These are phyloP conservation scores for Agarophyton chilense DNA, from an alignment of 23 red algal genomes.

Conservation along the genomic window DNA sequence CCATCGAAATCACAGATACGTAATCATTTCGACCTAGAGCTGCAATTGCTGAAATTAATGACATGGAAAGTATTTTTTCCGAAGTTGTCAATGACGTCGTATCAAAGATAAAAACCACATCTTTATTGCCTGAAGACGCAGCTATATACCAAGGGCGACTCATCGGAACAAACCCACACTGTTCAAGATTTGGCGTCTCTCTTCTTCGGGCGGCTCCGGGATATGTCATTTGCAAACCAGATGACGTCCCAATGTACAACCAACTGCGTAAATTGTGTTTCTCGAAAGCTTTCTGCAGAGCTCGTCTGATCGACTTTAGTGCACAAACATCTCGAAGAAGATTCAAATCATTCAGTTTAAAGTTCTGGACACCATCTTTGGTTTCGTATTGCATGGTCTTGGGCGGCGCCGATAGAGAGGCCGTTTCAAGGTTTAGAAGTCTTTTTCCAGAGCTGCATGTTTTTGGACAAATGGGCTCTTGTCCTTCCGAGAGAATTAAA, in stretches of 20 bases:
- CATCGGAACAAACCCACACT: conserved; percentile 33
- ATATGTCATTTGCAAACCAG: background rate
- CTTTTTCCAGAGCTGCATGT: background rate
- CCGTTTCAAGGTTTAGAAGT: background rate
- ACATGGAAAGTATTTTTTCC: background rate
- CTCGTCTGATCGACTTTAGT: background rate
- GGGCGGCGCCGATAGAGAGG: background rate
- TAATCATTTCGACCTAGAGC: background rate
- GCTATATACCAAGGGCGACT: conserved; percentile 36
- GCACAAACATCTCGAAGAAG: conserved; percentile 39
- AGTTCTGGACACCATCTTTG: background rate
- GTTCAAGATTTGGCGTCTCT: background rate
- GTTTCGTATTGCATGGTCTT: background rate
- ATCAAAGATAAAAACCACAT: conserved; percentile 42
- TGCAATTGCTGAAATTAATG: background rate
- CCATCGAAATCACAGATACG: conserved; percentile 10
- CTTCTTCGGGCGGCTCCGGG: background rate
- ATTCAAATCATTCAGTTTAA: background rate
- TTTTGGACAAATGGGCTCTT: background rate
- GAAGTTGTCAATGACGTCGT: background rate
- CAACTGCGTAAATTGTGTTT: background rate
- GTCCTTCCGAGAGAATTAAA: background rate
- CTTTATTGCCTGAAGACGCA: conserved; percentile 8
- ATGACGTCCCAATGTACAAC: conserved; percentile 1
- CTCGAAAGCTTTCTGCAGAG: background rate